Evolutionary conservation across 768 basidiomycete species (phyloP).

Genomic region (Lentinula sp.): DNA sequence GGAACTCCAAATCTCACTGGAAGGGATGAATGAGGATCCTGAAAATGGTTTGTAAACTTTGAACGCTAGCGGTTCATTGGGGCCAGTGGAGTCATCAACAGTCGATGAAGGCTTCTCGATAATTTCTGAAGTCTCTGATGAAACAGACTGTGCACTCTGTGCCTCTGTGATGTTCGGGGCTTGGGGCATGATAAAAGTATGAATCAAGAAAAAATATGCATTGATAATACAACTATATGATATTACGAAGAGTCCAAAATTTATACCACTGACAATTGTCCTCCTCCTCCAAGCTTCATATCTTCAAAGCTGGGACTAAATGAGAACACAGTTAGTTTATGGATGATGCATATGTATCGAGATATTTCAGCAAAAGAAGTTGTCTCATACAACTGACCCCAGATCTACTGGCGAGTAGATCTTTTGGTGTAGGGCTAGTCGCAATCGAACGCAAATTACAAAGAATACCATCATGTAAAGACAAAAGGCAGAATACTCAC

Average conservation of each 20-base stretch:
- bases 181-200: constrained; percentile 10
- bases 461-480: constrained; percentile 44
- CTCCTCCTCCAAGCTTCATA: no score
- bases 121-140: not conserved
- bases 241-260: no score
- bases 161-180: not conserved
- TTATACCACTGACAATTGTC: no score
- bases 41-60: constrained; percentile 44
- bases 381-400: constrained; percentile 71
- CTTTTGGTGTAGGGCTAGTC: constrained; percentile 59
- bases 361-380: constrained; percentile 41
- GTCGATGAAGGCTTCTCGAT: not conserved
- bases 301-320: no score
- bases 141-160: constrained; percentile 8
- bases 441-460: constrained; percentile 90
- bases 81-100: not conserved
- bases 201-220: not conserved
- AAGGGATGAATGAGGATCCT: constrained; percentile 13
- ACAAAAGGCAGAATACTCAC: not conserved
- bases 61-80: constrained; percentile 19
- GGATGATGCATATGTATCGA: not conserved
- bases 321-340: not conserved
- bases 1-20: constrained; percentile 9
- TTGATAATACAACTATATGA: constrained; percentile 6
- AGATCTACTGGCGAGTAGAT: constrained; percentile 72